Percentiles rank a stretch among this genome's conserved stretches.
Evolutionary conservation across 257 asterid genomes (phyloP).

Genomic region (Striga asiatica): DNA sequence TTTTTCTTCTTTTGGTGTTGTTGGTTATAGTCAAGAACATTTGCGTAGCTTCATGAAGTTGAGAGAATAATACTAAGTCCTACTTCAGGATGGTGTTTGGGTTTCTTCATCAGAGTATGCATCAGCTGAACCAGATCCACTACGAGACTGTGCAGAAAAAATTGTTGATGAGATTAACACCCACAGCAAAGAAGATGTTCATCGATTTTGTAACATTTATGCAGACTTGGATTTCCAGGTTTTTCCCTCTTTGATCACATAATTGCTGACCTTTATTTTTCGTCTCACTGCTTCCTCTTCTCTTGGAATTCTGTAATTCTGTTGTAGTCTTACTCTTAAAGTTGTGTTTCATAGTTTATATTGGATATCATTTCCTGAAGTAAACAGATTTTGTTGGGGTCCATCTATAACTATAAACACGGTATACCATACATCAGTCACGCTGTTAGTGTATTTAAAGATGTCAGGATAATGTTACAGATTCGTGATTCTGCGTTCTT

Average conservation of each 20-base stretch:
- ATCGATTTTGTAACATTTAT: constrained; percentile 76
- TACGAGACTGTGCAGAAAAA: constrained; percentile 68
- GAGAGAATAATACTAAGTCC: constrained; percentile 4
- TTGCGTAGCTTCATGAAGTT: constrained; percentile 9
- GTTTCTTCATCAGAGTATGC: constrained; percentile 53
- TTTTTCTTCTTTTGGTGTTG: no score
- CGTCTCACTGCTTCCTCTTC: no score
- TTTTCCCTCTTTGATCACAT: constrained; percentile 7
- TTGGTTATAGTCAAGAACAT: not conserved
- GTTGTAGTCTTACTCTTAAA: not conserved
- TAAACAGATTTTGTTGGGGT: not conserved
- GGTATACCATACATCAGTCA: no score
- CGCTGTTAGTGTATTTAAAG: no score
- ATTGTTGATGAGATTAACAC: constrained; percentile 70
- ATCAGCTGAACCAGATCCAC: constrained; percentile 85
- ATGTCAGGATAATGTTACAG: no score
- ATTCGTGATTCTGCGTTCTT: no score
- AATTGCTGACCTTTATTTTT: not conserved
- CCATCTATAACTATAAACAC: not conserved
- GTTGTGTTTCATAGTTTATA: not conserved
- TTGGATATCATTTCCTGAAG: not conserved
- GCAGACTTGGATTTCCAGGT: constrained; percentile 78
- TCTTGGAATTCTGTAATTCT: no score
- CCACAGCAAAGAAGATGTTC: constrained; percentile 55
- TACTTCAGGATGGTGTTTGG: constrained; percentile 70